phyloP scores from a whole-genome alignment of 2,329 filamentous ascomycete species.

The Colletotrichum australisinense region DNA sequence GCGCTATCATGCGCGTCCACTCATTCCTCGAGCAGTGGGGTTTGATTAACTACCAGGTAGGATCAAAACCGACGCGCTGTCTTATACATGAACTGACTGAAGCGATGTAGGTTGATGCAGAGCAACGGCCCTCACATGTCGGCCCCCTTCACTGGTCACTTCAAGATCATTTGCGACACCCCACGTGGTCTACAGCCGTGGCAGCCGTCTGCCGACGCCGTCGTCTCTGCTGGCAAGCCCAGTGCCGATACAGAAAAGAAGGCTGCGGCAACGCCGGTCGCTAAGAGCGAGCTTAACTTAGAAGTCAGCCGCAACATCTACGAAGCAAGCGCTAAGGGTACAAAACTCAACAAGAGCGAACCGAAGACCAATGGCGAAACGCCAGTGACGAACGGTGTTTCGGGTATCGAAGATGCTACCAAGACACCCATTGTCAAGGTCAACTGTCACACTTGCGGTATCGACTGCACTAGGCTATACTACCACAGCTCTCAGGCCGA shows the following conservation, averaged over 20 bases:
- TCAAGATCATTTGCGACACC: constrained; percentile 95
- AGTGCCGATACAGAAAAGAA: constrained; percentile 78
- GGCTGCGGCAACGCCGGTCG: constrained; percentile 71
- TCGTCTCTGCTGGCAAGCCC: constrained; percentile 71
- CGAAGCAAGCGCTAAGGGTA: constrained; percentile 85
- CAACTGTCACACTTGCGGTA: constrained; percentile 91
- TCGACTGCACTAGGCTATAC: constrained; percentile 81
- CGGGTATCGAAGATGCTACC: constrained; percentile 67
- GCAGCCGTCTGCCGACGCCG: constrained; percentile 86
- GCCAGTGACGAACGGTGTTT: constrained; percentile 72
- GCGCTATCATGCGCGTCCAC: constrained; percentile 98
- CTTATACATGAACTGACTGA: not conserved
- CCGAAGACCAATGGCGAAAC: constrained; percentile 82
- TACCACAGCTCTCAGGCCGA: constrained; percentile 69
- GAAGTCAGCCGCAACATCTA: constrained; percentile 96
- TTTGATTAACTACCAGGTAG: constrained; percentile 97
- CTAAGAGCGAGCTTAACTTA: constrained; percentile 88
- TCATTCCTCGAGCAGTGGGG: constrained; percentile 99
- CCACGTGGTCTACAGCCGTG: constrained; percentile 94
- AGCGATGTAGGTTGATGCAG: constrained; percentile 85
- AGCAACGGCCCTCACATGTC: constrained; percentile 93
- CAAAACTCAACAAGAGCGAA: constrained; percentile 76
- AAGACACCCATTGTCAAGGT: constrained; percentile 76
- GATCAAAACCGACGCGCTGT: constrained; percentile 1
- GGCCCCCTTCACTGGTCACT: constrained; percentile 98